Percentiles rank a stretch among this genome's conserved stretches.
Evolutionary conservation across 2,329 filamentous ascomycete genomes (phyloP).

Genomic region (Intubia oerlemansii): DNA sequence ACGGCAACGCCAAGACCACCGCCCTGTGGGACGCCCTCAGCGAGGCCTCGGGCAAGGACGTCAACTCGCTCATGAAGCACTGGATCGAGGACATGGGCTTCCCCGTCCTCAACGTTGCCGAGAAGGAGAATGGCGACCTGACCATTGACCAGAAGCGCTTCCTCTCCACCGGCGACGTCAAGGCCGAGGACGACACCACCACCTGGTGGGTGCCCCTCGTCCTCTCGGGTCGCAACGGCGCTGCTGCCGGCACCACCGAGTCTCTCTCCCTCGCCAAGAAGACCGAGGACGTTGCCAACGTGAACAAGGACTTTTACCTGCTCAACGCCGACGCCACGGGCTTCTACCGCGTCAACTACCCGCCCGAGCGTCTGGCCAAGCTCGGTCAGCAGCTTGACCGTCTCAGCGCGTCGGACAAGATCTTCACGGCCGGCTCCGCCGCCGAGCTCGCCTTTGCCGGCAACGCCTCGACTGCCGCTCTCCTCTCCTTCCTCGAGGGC

Average conservation of each 20-base stretch:
- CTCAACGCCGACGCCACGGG: constrained; percentile 77
- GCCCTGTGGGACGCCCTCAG: constrained; percentile 80
- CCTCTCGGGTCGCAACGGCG: constrained; percentile 52
- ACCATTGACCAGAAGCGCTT: constrained; percentile 72
- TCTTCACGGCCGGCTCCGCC: constrained; percentile 76
- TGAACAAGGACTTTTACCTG: constrained; percentile 75
- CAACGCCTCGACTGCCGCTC: constrained; percentile 57
- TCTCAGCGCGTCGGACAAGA: constrained; percentile 73
- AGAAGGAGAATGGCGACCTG: constrained; percentile 57
- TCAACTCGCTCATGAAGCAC: constrained; percentile 70
- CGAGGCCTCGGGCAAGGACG: constrained; percentile 70
- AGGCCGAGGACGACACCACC: constrained; percentile 75
- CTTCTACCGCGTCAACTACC: constrained; percentile 85
- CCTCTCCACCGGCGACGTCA: constrained; percentile 76
- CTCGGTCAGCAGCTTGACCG: constrained; percentile 57
- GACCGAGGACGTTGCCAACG: constrained; percentile 51
- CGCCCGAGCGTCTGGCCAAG: constrained; percentile 59
- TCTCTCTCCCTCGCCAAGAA: constrained; percentile 52
- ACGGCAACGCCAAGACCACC: constrained; percentile 75
- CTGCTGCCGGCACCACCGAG: constrained; percentile 30
- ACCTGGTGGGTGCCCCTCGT: constrained; percentile 91
- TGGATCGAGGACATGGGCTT: constrained; percentile 97
- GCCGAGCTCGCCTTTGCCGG: constrained; percentile 77
- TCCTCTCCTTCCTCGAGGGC: constrained; percentile 70
- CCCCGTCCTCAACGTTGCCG: constrained; percentile 68